phyloP scores from a whole-genome alignment of 805 yeast genomes.

The Kluyveromyces aestuarii region DNA sequence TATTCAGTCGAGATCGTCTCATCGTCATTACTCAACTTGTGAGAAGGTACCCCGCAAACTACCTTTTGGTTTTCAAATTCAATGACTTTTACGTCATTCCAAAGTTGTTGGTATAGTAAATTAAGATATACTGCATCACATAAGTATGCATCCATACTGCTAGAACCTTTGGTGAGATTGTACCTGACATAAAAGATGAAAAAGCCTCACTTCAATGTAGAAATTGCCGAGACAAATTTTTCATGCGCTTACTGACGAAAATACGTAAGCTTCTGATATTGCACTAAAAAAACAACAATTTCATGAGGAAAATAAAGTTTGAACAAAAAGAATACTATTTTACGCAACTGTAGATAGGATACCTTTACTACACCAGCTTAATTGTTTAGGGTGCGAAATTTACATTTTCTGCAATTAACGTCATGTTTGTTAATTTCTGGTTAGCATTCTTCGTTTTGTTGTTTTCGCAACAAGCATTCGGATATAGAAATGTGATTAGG shows the following conservation, averaged over 20 bases:
- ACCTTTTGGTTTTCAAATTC: constrained; percentile 7
- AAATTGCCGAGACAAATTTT: not conserved
- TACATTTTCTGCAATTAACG: not conserved
- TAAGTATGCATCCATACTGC: not conserved
- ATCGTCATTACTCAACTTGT: constrained; percentile 18
- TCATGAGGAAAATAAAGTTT: too few relatives aligned
- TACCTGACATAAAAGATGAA: too few relatives aligned
- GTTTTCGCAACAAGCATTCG: constrained; percentile 4
- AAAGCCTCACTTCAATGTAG: not conserved
- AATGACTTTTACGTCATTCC: constrained; percentile 16
- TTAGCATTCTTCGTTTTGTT: constrained; percentile 33
- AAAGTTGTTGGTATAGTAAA: constrained; percentile 20
- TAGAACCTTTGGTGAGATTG: not conserved
- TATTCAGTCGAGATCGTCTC: constrained; percentile 12
- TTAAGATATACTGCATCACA: constrained; percentile 6
- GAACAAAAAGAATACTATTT: not conserved
- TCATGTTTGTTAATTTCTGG: constrained; percentile 4
- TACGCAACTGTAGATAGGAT: not conserved
- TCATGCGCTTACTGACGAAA: not conserved
- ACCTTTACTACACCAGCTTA: not conserved
- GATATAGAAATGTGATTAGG: constrained; percentile 24
- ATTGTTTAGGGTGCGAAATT: not conserved
- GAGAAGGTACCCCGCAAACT: constrained; percentile 20
- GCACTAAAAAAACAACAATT: too few relatives aligned
- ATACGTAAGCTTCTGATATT: too few relatives aligned